These are phyloP conservation scores for Zalaria obscura DNA, from an alignment of 2,329 filamentous ascomycete genomes.

Conservation along the genomic window DNA sequence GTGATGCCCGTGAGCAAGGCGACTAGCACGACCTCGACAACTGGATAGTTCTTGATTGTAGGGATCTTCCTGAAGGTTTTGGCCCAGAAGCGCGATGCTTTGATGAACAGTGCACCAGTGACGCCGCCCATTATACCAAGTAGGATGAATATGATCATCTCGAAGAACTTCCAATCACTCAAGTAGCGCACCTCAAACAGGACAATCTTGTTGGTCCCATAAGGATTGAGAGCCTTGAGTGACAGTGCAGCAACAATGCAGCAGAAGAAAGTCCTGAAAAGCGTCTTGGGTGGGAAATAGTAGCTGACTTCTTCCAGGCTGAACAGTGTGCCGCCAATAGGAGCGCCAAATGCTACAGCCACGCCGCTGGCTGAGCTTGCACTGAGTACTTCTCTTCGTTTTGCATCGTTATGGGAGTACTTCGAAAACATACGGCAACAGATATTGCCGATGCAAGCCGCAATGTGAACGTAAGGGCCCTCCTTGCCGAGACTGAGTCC, in stretches of 20 bases:
- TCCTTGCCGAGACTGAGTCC: slow-evolving; percentile 92
- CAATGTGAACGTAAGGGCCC: slow-evolving; percentile 93
- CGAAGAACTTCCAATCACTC: slow-evolving; percentile 87
- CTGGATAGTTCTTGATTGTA: slow-evolving; percentile 66
- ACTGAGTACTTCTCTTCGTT: slow-evolving; percentile 84
- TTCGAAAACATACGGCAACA: slow-evolving; percentile 86
- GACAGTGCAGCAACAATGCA: slow-evolving; percentile 84
- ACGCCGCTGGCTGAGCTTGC: slow-evolving; percentile 85
- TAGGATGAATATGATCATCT: slow-evolving; percentile 72
- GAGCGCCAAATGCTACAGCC: slow-evolving; percentile 86
- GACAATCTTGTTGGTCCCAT: slow-evolving; percentile 92
- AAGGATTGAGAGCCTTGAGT: slow-evolving; percentile 89
- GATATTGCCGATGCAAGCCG: slow-evolving; percentile 89
- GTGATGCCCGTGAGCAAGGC: slow-evolving; percentile 70
- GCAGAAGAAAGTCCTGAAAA: slow-evolving; percentile 96
- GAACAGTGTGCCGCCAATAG: slow-evolving; percentile 80
- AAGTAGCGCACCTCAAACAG: slow-evolving; percentile 88
- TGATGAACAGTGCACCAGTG: slow-evolving; percentile 86
- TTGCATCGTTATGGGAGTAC: slow-evolving; percentile 87
- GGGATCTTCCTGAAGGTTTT: slow-evolving; percentile 70
- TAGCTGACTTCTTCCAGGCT: slow-evolving; percentile 92
- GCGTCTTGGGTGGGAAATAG: slow-evolving; percentile 92
- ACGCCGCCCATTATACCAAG: slow-evolving; percentile 76
- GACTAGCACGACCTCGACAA: slow-evolving; percentile 80
- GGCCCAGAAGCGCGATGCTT: slow-evolving; percentile 83